phyloP scores from a whole-genome alignment of 2,329 filamentous ascomycete genomes.

The Aaosphaeria pasadenensis region DNA sequence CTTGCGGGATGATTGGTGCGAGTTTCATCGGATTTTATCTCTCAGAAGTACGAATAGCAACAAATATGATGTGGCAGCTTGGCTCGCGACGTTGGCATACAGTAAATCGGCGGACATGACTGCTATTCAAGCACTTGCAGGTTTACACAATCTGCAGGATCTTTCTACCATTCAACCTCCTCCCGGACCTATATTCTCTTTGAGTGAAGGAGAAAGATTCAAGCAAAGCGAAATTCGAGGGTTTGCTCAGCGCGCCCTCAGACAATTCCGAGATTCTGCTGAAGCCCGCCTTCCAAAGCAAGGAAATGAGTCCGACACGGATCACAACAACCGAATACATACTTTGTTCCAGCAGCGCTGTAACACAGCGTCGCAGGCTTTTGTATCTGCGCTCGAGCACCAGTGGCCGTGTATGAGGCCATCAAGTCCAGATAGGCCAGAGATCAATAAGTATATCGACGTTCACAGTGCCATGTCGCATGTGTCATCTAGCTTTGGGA shows the following conservation, averaged over 20 bases:
- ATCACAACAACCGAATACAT: conserved; percentile 8
- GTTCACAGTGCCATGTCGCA: conserved; percentile 7
- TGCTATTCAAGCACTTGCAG: conserved; percentile 17
- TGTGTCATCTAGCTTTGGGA: conserved; percentile 12
- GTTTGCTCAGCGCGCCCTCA: background rate
- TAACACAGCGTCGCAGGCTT: conserved; percentile 6
- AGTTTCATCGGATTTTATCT: conserved; percentile 14
- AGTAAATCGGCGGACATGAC: conserved; percentile 16
- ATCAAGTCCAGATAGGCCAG: conserved; percentile 1
- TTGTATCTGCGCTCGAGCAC: conserved; percentile 8
- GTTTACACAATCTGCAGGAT: conserved; percentile 12
- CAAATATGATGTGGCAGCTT: conserved; percentile 20
- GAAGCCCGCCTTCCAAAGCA: conserved; percentile 12
- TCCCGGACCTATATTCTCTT: background rate
- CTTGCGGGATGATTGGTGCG: conserved; percentile 18
- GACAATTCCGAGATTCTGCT: conserved; percentile 6
- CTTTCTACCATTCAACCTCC: conserved; percentile 11
- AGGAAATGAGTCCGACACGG: conserved; percentile 7
- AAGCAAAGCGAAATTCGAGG: conserved; percentile 1
- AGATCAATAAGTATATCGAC: conserved; percentile 14
- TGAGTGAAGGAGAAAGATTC: conserved; percentile 10
- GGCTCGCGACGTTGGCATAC: conserved; percentile 25
- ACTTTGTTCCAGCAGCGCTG: conserved; percentile 3
- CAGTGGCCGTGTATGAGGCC: conserved; percentile 19
- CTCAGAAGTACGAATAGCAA: background rate